phyloP scores from a whole-genome alignment of 2,329 filamentous ascomycete genomes.

The Talaromyces sp. region DNA sequence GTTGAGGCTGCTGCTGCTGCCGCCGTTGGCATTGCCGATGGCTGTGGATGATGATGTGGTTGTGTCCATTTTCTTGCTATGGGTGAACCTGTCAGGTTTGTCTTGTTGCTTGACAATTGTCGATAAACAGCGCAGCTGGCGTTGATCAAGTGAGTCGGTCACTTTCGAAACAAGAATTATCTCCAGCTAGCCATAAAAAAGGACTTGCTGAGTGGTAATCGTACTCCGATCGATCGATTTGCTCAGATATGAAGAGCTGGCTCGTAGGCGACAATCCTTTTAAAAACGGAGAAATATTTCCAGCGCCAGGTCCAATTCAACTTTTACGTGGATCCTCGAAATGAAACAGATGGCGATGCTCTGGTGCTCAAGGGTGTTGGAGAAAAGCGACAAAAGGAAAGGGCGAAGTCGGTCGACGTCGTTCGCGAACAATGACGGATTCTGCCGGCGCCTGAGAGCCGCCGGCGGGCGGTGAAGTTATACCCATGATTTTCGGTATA shows the following conservation, averaged over 20 bases:
- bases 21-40: not conserved
- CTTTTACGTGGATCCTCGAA: not conserved
- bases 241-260: not conserved
- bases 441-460: not conserved
- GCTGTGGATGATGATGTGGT: slow-evolving; percentile 3
- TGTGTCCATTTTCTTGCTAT: slow-evolving; percentile 5
- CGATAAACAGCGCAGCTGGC: not conserved
- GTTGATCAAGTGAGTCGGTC: not conserved
- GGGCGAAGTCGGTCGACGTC: not conserved
- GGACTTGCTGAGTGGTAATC: not conserved
- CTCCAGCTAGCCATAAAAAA: not conserved
- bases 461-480: not conserved
- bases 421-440: not conserved
- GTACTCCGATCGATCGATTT: not conserved
- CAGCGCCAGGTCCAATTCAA: not conserved
- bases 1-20: not conserved
- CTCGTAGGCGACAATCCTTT: not conserved
- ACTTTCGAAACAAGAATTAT: not conserved
- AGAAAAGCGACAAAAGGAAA: not conserved
- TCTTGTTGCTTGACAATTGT: not conserved
- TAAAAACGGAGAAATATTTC: not conserved
- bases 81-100: not conserved
- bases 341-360: not conserved
- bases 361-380: not conserved
- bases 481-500: not conserved